These are phyloP conservation scores for Scheffersomyces lignicola DNA, from an alignment of 1,139 yeast genomes.

Conservation along the genomic window DNA sequence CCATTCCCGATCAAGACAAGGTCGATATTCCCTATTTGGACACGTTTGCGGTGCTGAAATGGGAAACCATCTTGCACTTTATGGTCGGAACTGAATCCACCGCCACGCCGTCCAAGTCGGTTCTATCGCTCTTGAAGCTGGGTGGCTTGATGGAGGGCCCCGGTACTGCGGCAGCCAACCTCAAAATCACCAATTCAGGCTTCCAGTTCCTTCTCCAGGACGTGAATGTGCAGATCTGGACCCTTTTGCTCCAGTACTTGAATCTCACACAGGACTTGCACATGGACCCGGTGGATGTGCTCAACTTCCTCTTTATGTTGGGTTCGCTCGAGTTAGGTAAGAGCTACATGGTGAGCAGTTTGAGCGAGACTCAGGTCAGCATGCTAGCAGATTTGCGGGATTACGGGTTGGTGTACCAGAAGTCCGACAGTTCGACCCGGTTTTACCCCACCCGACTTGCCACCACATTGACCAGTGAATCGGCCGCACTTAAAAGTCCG, in stretches of 20 bases:
- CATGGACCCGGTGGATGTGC: conserved; percentile 95
- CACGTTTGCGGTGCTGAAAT: conserved; percentile 76
- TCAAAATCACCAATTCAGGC: conserved; percentile 85
- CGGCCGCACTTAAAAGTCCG: conserved; percentile 66
- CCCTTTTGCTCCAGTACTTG: conserved; percentile 80
- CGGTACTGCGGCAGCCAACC: conserved; percentile 33
- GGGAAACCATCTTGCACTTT: conserved; percentile 95
- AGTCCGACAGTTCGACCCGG: conserved; percentile 56
- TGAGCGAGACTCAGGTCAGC: conserved; percentile 78
- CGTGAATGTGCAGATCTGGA: conserved; percentile 94
- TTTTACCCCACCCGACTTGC: conserved; percentile 93
- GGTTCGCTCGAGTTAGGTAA: conserved; percentile 92
- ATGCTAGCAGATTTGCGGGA: conserved; percentile 90
- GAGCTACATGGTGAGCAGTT: conserved; percentile 69
- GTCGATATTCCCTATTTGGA: conserved; percentile 71
- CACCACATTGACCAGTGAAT: conserved; percentile 85
- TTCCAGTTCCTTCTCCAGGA: conserved; percentile 93
- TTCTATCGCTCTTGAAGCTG: conserved; percentile 61
- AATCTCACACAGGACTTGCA: conserved; percentile 79
- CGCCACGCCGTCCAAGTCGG: conserved; percentile 67
- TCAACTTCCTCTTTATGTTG: conserved; percentile 87
- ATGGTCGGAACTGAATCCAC: conserved; percentile 91
- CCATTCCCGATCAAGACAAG: conserved; percentile 36
- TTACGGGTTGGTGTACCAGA: conserved; percentile 86
- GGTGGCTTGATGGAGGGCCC: conserved; percentile 82